Conservation (phyloP, 2,329 filamentous ascomycete species). For the Xenoacremonium recifei region DNA sequence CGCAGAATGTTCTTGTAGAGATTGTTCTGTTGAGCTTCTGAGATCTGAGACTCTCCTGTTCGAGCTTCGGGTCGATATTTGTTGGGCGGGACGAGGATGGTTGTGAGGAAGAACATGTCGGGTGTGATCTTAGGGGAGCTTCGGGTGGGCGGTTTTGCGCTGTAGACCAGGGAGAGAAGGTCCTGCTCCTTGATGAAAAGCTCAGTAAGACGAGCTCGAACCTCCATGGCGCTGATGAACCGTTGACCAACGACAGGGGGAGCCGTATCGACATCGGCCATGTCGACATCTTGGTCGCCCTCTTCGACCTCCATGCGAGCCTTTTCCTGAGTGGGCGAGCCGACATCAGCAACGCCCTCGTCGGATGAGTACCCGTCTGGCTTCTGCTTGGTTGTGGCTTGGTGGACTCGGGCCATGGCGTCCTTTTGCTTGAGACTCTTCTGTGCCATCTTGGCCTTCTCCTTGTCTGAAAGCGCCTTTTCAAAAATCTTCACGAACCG, state of each 20-base stretch:
- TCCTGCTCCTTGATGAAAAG: slow-evolving; percentile 88
- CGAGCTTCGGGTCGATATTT: slow-evolving; percentile 84
- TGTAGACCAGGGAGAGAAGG: slow-evolving; percentile 81
- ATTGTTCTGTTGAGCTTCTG: slow-evolving; percentile 84
- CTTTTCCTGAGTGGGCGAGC: slow-evolving; percentile 39
- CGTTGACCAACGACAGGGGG: slow-evolving; percentile 48
- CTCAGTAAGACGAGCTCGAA: slow-evolving; percentile 72
- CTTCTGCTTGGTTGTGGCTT: slow-evolving; percentile 37
- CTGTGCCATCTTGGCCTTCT: slow-evolving; percentile 74
- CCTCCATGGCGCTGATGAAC: slow-evolving; percentile 81
- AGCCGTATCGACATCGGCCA: slow-evolving; percentile 31
- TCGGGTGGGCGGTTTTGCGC: slow-evolving; percentile 63
- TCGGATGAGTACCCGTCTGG: slow-evolving; percentile 52
- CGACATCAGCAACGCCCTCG: slow-evolving; percentile 69
- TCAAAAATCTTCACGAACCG: slow-evolving; percentile 92
- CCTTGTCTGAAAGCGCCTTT: slow-evolving; percentile 71
- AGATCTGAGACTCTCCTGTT: slow-evolving; percentile 76
- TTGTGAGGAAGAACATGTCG: slow-evolving; percentile 93
- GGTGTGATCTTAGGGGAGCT: slow-evolving; percentile 59
- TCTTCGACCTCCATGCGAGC: slow-evolving; percentile 44
- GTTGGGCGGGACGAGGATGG: slow-evolving; percentile 87
- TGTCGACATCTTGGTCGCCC: slow-evolving; percentile 42
- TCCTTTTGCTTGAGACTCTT: slow-evolving; percentile 65
- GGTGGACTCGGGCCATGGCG: slow-evolving; percentile 54
- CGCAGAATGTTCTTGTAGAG: slow-evolving; percentile 84